A percentile compares a stretch with the other conserved stretches of the same genome.
These are phyloP conservation scores for Trametes coccinea DNA, from an alignment of 768 basidiomycete genomes.

Conservation along the genomic window DNA sequence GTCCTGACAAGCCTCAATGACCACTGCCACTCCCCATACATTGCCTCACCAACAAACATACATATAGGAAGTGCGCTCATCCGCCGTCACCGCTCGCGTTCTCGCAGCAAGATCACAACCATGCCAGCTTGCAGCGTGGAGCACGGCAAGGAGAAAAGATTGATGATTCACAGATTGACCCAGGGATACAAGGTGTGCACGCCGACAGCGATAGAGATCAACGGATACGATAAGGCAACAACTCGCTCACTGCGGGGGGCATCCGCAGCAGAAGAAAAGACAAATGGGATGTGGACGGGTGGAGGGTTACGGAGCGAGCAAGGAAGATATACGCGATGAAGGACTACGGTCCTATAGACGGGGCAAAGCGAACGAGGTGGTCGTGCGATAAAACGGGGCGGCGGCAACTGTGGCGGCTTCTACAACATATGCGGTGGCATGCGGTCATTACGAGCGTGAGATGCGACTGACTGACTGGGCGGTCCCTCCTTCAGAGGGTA, in stretches of 20 bases:
- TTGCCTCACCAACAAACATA: too few relatives aligned
- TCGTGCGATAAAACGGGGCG: slow-evolving; percentile 1
- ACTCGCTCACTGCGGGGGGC: background rate
- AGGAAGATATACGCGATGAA: background rate
- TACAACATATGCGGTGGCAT: slow-evolving; percentile 23
- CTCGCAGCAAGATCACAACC: too few relatives aligned
- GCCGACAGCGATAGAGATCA: slow-evolving; percentile 24
- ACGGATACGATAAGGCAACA: slow-evolving; percentile 22
- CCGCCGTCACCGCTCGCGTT: too few relatives aligned
- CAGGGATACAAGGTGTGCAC: slow-evolving; percentile 23
- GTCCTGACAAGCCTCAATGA: too few relatives aligned
- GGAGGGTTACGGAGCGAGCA: background rate
- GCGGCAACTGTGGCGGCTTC: slow-evolving; percentile 20
- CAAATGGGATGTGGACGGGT: background rate
- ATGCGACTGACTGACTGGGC: slow-evolving; percentile 10
- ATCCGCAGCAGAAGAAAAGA: background rate
- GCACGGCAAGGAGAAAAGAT: slow-evolving; percentile 5
- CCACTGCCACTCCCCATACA: too few relatives aligned
- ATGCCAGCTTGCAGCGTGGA: too few relatives aligned
- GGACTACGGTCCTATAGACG: slow-evolving; percentile 22
- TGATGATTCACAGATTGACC: slow-evolving; percentile 18
- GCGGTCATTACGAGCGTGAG: slow-evolving; percentile 22
- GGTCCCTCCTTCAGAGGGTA: slow-evolving; percentile 27
- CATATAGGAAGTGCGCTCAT: too few relatives aligned
- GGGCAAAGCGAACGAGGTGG: too few relatives aligned